Evolutionary conservation across 2,329 filamentous ascomycete species (phyloP).

Genomic region (Zymoseptoria pseudotritici): DNA sequence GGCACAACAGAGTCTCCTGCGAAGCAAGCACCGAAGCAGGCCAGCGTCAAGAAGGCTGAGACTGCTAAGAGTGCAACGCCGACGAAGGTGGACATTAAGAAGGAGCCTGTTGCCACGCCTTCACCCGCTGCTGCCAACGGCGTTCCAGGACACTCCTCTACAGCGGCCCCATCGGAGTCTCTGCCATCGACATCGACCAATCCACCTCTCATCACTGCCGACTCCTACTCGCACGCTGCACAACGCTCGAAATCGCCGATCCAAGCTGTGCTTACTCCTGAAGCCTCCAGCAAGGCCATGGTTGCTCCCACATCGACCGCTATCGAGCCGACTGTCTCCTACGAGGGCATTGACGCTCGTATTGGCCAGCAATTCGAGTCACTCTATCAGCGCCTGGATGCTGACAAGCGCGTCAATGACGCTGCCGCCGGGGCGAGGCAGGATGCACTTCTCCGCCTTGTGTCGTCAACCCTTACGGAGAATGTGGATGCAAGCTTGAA

Average conservation of each 20-base stretch:
- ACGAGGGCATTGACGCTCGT: slow-evolving; percentile 5
- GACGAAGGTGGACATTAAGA: slow-evolving; percentile 15
- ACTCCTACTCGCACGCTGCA: slow-evolving; percentile 35
- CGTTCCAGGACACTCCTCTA: slow-evolving; percentile 10
- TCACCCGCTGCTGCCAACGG: slow-evolving; percentile 8
- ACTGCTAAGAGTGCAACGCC: slow-evolving; percentile 12
- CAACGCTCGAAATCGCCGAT: slow-evolving; percentile 13
- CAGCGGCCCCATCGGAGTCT: slow-evolving; percentile 17
- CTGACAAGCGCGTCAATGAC: slow-evolving; percentile 61
- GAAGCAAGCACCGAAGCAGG: slow-evolving; percentile 12
- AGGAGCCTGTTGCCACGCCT: slow-evolving; percentile 14
- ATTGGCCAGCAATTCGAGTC: slow-evolving; percentile 45
- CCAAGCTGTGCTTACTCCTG: slow-evolving; percentile 6
- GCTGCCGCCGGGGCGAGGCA: slow-evolving; percentile 58
- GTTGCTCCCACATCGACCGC: slow-evolving; percentile 10
- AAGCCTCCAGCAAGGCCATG: slow-evolving; percentile 15
- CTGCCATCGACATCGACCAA: slow-evolving; percentile 23
- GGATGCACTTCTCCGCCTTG: slow-evolving; percentile 59
- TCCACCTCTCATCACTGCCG: slow-evolving; percentile 27
- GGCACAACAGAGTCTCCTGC: not conserved
- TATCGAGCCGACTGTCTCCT: slow-evolving; percentile 3
- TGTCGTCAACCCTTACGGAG: slow-evolving; percentile 61
- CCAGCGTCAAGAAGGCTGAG: slow-evolving; percentile 19
- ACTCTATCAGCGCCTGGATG: slow-evolving; percentile 56
- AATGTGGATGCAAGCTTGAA: slow-evolving; percentile 70